These are phyloP conservation scores for Cyberlindnera xylosilytica DNA, from an alignment of 805 yeast species.

Conservation along the genomic window DNA sequence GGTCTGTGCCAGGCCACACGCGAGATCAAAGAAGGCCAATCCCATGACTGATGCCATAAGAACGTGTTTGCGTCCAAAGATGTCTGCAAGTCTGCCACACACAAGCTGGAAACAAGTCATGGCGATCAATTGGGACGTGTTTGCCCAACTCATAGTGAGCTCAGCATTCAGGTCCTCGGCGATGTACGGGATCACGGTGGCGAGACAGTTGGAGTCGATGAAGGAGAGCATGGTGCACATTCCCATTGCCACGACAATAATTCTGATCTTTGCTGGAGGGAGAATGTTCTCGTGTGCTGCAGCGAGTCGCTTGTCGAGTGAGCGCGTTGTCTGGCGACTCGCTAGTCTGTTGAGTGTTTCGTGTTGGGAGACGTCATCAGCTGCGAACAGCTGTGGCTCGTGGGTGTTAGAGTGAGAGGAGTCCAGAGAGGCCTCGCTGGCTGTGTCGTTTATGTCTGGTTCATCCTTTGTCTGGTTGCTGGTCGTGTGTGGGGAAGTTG, in stretches of 20 bases:
- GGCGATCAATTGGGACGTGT: constrained; percentile 51
- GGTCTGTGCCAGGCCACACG: constrained; percentile 49
- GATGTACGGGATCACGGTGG: constrained; percentile 35
- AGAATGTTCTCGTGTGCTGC: constrained; percentile 19
- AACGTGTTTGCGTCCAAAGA: constrained; percentile 50
- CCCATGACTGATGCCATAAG: constrained; percentile 39
- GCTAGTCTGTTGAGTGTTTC: constrained; percentile 11
- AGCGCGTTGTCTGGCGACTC: constrained; percentile 1
- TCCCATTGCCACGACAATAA: constrained; percentile 17
- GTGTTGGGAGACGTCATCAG: not conserved
- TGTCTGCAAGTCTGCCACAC: constrained; percentile 54
- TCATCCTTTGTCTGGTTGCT: no score
- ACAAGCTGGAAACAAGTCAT: constrained; percentile 51
- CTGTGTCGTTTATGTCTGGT: no score
- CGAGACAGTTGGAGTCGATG: constrained; percentile 20
- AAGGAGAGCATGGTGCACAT: constrained; percentile 21
- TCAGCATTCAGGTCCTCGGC: constrained; percentile 46
- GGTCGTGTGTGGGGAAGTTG: no score
- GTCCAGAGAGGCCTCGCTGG: no score
- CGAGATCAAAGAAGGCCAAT: constrained; percentile 43
- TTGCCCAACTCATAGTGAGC: constrained; percentile 56
- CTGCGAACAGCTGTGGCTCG: no score
- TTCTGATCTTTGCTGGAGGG: constrained; percentile 9
- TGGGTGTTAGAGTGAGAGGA: no score
- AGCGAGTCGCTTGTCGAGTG: constrained; percentile 17